Evolutionary conservation across 495 filamentous ascomycete genomes (phyloP), one percentile per base, ranked within the genome.

Genomic region (Aspergillus steynii): DNA sequence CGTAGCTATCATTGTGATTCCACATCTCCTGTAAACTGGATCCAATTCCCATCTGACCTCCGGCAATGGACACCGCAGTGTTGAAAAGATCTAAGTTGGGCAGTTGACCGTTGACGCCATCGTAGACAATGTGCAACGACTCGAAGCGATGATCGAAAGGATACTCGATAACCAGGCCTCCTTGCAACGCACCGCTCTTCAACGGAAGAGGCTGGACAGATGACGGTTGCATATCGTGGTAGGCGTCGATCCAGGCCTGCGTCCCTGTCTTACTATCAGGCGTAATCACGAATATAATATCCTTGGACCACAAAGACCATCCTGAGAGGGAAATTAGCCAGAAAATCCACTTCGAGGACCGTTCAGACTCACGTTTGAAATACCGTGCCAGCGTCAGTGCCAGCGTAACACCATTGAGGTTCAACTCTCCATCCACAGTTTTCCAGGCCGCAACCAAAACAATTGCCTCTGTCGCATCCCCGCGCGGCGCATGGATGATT

Each of bases 221-320:
- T 5, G 73, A 64, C 1, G 88, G 81, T 64, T 97, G 91, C 47
- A 91, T 87, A 65, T 96, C 88, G 72, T 99, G 95, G 74, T 99
- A 99, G 3, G 96, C 96, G 66, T 96, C 92, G 28, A 97, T 90
- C 95, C 96, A 99, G 29, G 95, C 95, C 74, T 99, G 93, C 5
- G 93, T 91, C 3, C 93, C 95, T 20, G 91, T 87, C 57, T 86
- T 89, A 69, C 92, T 96, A 74, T 99, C 95, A 1, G 89, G 85
- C 1, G 95, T 87, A 54, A 98, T 83, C 7, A 99, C 73, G 74
- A 99, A 88, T 51, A 99, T 95, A 65, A 99, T 96, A 62, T 99
- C 95, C 76, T 99, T 99, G 45, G 92, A 97, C 95, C 95, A 99
- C 10, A 99, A 79, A 29, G 92, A 96, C 95, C 95, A 99, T 61